Evolutionary conservation across 2,329 filamentous ascomycete species (phyloP), one percentile per base, ranked within the genome.

Genomic region (Acrocalymma vagum): DNA sequence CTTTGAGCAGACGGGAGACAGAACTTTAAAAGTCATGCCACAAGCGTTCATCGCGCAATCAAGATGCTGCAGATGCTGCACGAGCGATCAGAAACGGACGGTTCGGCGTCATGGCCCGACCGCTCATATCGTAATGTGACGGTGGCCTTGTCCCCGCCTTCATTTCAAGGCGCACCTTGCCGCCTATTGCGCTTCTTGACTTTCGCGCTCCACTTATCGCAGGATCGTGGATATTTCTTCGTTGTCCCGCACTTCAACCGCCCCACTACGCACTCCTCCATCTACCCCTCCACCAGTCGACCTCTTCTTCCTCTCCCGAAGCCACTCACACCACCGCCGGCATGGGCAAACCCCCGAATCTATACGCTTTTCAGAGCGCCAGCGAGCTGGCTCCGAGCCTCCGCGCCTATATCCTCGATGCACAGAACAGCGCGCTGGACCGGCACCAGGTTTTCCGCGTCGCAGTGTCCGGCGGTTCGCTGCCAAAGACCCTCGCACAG

Each of bases 391-490:
- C 91, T 14, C 76, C 81, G 23, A 85, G 86, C 52, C 83, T 99
- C 58, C 87, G 92, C 65, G 76, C 83, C 58, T 96, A 95, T 73
- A 78, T 97, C 60, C 80, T 96, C 59, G 82, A 88, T 60, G 85
- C 82, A 62, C 93, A 99, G 73, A 86, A 86, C 63, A 81, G 85
- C 45, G 90, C 91, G 44, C 74, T 97, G 51, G 76, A 79, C 55
- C 88, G 92, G 49, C 94, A 97, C 72, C 80, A 82, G 51, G 80
- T 80, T 67, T 97, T 99, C 81, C 93, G 95, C 72, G 79, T 99
- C 46, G 94, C 86, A 54, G 88, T 97, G 37, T 97, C 93, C 0
- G 94, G 94, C 57, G 94, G 94, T 58, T 96, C 92, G 11, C 83
- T 99, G 29, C 94, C 94, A 42, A 87, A 90, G 65, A 89, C 86